These are phyloP conservation scores for Wilhelminamyces savonicus DNA, from an alignment of 805 yeast genomes.

Conservation along the genomic window DNA sequence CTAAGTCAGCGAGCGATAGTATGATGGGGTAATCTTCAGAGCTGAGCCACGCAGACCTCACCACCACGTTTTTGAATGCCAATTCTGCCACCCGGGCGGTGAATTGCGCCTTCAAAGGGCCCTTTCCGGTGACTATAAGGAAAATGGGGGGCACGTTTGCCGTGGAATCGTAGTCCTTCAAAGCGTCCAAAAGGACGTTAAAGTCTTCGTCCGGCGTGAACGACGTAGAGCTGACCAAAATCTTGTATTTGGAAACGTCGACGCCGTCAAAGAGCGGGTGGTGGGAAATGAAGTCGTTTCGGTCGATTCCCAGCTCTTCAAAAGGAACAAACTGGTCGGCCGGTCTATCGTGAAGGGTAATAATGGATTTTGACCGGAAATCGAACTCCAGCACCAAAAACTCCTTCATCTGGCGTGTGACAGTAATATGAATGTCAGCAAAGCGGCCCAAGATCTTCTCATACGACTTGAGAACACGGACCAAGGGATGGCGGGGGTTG, in stretches of 20 bases:
- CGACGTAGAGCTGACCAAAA: constrained; percentile 84
- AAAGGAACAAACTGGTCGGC: constrained; percentile 57
- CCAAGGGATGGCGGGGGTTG: constrained; percentile 53
- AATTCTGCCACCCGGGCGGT: constrained; percentile 38
- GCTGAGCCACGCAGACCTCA: constrained; percentile 71
- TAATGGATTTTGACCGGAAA: constrained; percentile 37
- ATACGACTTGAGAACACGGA: constrained; percentile 50
- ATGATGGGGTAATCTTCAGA: constrained; percentile 75
- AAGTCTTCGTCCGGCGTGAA: constrained; percentile 96
- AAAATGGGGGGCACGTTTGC: constrained; percentile 41
- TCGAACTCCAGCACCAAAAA: constrained; percentile 54
- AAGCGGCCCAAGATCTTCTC: constrained; percentile 57
- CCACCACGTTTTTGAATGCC: constrained; percentile 41
- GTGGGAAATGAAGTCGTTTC: constrained; percentile 16
- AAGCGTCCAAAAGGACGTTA: constrained; percentile 57
- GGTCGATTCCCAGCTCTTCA: constrained; percentile 23
- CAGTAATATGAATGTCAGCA: constrained; percentile 74
- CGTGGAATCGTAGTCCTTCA: constrained; percentile 49
- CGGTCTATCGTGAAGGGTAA: constrained; percentile 84
- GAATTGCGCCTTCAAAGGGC: constrained; percentile 66
- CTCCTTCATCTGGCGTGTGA: constrained; percentile 65
- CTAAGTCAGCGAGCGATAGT: constrained; percentile 74
- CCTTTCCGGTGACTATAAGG: constrained; percentile 93
- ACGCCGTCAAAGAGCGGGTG: constrained; percentile 22
- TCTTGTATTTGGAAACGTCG: constrained; percentile 37